Evolutionary conservation across 179 eudicot species (phyloP), one percentile per base, ranked within the genome.

Genomic region (Sideroxylon spinosum): DNA sequence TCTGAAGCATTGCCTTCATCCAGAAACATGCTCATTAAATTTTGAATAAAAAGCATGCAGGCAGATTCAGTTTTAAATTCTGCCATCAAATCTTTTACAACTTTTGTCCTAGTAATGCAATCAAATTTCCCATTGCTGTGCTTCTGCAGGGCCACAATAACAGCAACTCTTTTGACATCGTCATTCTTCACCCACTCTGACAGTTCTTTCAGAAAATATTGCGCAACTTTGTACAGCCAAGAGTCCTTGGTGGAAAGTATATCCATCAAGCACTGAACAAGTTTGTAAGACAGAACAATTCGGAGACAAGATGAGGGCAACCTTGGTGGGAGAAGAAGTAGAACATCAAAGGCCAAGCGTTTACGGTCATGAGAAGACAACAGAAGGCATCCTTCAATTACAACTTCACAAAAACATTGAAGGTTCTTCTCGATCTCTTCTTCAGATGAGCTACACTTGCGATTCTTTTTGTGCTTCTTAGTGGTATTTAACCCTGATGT

Each of bases 41-140:
- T 84, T 60, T 95, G 91, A 82, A 93, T 86, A 78, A 95, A 89
- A 61, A 91, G 81, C 88, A 86, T 82, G 85, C 95, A 90, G n/a
- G 98, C 99, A 72, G 93, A 85, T 81, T 95, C 97, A 60, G 95
- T 89, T 63, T 84, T 86, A 81, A 93, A 89, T 22, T 87, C 92
- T 48, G 90, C 78, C 95, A 93, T 85, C 72, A 93, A 82, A 74
- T 87, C 93, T 84, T 88, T 95, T 16, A 93, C 88, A 61, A 90
- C 87, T 82, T 87, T 93, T 20, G 90, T 88, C 78, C 90, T 84
- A 20, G 95, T 95, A 64, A 90, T 76, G 78, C 81, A 83, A 78
- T 95, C 98, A 81, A 93, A 90, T 81, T 84, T 95, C 69, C 98
- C 97, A 73, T 86, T 91, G 87, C 97, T 91, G 78, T 93, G 93